These are phyloP conservation scores for Articulospora tetracladia DNA, from an alignment of 495 filamentous ascomycete genomes.

Conservation along the genomic window DNA sequence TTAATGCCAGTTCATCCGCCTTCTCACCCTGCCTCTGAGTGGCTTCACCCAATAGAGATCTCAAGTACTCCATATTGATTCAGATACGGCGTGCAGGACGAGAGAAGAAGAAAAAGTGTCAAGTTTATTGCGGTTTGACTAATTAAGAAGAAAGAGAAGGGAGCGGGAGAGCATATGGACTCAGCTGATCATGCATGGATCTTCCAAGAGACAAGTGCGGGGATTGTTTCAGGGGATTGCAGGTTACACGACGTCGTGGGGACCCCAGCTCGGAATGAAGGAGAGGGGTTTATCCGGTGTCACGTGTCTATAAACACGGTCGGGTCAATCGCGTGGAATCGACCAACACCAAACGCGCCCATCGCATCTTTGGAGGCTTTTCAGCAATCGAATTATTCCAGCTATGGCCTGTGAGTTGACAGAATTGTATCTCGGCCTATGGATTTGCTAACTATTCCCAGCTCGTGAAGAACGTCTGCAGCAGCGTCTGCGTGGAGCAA, in stretches of 20 bases:
- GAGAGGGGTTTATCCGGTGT: too few species aligned
- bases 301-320: too few species aligned
- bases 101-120: neutral
- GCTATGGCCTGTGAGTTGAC: conserved; percentile 14
- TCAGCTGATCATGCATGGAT: neutral
- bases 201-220: neutral
- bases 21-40: neutral
- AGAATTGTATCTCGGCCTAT: neutral
- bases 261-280: too few species aligned
- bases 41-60: neutral
- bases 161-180: neutral
- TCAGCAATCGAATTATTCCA: neutral
- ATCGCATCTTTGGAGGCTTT: neutral
- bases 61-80: neutral
- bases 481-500: conserved; percentile 24
- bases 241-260: too few species aligned
- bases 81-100: too few species aligned
- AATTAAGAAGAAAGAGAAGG: too few species aligned
- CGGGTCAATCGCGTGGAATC: too few species aligned
- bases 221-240: neutral
- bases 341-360: too few species aligned
- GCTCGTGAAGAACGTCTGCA: conserved; percentile 26
- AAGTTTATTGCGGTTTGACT: neutral
- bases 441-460: conserved; percentile 15
- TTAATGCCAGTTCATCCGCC: neutral